A percentile compares a stretch with the other conserved stretches of the same genome.
phyloP scores from a whole-genome alignment of 805 yeast species.

The Candida nitratophila region DNA sequence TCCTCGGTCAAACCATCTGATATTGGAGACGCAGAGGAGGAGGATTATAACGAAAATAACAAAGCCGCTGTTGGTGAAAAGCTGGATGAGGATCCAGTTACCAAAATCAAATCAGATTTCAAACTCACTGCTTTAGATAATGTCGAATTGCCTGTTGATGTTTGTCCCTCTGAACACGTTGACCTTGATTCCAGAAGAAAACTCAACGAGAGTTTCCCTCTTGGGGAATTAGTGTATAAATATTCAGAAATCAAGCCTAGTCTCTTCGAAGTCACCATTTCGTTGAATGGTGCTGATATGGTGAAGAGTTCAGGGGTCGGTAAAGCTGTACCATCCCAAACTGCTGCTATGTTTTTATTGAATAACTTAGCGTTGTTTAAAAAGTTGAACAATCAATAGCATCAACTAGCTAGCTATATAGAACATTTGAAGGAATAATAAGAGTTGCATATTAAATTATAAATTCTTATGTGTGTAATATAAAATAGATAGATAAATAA shows the following conservation, averaged over 20 bases:
- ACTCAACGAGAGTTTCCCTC: neutral
- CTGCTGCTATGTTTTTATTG: neutral
- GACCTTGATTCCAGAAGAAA: neutral
- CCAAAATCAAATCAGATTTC: neutral
- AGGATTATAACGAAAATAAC: too few relatives aligned
- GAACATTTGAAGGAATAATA: too few relatives aligned
- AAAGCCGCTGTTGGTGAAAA: neutral
- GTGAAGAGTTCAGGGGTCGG: neutral
- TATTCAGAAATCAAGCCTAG: neutral
- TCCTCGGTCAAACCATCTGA: constrained; percentile 6
- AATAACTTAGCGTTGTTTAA: neutral
- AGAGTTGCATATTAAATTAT: too few relatives aligned
- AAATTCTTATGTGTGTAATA: too few relatives aligned
- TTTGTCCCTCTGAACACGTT: neutral
- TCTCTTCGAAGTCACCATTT: neutral
- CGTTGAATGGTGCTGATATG: neutral
- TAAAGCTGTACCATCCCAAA: neutral
- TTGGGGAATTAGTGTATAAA: neutral
- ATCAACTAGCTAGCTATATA: too few relatives aligned
- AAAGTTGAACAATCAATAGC: too few relatives aligned
- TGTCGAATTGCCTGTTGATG: neutral
- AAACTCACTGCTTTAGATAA: neutral
- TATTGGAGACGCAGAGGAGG: too few relatives aligned
- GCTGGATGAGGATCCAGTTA: neutral
- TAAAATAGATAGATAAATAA: constrained; percentile 1